phyloP scores from a whole-genome alignment of 2,329 filamentous ascomycete species.

The Penicillium digitatum region DNA sequence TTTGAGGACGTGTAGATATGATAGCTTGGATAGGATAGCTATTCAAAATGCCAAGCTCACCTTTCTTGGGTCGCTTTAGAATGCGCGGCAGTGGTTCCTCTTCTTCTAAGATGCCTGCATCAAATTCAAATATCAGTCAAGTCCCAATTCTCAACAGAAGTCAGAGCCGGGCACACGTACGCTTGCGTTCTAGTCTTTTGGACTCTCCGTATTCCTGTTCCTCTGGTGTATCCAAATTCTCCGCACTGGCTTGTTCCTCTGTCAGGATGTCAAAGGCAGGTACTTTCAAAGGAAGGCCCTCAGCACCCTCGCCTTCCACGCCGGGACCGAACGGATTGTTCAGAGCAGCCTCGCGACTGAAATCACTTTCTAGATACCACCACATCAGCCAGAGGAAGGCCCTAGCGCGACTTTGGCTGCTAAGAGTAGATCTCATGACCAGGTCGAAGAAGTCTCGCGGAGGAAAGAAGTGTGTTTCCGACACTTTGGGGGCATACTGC shows the following conservation, averaged over 20 bases:
- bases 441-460: conserved; percentile 92
- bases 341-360: conserved; percentile 78
- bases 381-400: conserved; percentile 98
- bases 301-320: conserved; percentile 41
- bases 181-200: conserved; percentile 48
- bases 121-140: conserved; percentile 10
- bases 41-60: conserved; percentile 18
- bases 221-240: conserved; percentile 49
- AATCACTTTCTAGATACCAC: conserved; percentile 97
- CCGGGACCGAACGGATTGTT: conserved; percentile 81
- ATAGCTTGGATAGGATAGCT: neutral
- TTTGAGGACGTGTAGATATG: neutral
- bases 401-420: conserved; percentile 74
- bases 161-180: conserved; percentile 26
- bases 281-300: conserved; percentile 46
- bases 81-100: conserved; percentile 46
- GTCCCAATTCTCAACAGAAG: neutral
- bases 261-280: conserved; percentile 47
- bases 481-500: conserved; percentile 83
- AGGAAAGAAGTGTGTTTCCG: conserved; percentile 83
- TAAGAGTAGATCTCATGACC: conserved; percentile 82
- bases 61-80: conserved; percentile 45
- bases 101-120: conserved; percentile 45
- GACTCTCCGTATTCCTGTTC: conserved; percentile 49
- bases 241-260: conserved; percentile 48